Evolutionary conservation across 345 rosid species (phyloP).

Genomic region (Excoecaria cochinchinensis): DNA sequence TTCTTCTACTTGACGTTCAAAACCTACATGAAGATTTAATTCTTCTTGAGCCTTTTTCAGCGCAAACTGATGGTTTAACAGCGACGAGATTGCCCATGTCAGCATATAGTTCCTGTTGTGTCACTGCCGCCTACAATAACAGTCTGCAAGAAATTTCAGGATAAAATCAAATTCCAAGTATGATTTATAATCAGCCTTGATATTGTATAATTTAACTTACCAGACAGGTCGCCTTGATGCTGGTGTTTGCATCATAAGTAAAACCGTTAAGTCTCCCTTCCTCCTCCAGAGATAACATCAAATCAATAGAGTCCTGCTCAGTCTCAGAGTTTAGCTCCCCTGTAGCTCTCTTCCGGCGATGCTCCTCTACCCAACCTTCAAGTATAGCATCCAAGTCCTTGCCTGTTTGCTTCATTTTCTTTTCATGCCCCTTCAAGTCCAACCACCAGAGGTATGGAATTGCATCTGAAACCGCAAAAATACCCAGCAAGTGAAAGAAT

Average conservation of each 20-base stretch:
- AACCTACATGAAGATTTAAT: constrained; percentile 46
- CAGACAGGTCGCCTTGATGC: constrained; percentile 62
- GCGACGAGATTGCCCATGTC: constrained; percentile 59
- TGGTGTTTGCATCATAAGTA: constrained; percentile 40
- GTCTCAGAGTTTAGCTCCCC: constrained; percentile 15
- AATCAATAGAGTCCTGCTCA: constrained; percentile 48
- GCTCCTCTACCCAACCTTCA: constrained; percentile 46
- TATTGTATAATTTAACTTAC: constrained; percentile 25
- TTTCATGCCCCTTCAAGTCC: constrained; percentile 54
- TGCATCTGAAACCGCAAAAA: constrained; percentile 59
- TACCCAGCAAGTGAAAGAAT: constrained; percentile 50
- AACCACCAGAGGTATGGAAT: constrained; percentile 56
- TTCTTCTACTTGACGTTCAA: constrained; percentile 43
- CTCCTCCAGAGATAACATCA: constrained; percentile 51
- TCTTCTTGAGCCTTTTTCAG: constrained; percentile 53
- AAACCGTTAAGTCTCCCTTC: constrained; percentile 37
- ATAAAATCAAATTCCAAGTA: no score
- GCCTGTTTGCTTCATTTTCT: constrained; percentile 60
- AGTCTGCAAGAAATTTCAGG: constrained; percentile 26
- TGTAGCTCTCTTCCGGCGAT: constrained; percentile 32
- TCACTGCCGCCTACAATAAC: constrained; percentile 53
- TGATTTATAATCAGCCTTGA: no score
- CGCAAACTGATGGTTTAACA: constrained; percentile 40
- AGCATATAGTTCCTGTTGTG: constrained; percentile 41
- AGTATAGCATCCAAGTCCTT: constrained; percentile 40